These are phyloP conservation scores for Guyanaporus albipodus DNA, from an alignment of 768 basidiomycete species.

Conservation along the genomic window DNA sequence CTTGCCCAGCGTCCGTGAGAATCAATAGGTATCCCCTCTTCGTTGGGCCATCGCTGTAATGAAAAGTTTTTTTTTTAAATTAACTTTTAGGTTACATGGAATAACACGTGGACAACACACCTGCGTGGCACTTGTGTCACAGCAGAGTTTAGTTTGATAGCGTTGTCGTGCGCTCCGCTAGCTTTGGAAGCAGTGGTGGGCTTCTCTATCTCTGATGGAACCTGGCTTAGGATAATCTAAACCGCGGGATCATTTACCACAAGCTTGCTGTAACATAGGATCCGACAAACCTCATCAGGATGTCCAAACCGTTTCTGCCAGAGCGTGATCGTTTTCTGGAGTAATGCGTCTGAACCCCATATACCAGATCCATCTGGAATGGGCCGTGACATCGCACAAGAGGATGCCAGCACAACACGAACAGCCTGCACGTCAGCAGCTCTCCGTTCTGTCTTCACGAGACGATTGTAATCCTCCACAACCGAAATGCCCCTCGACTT, in stretches of 20 bases:
- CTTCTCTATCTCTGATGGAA: constrained; percentile 54
- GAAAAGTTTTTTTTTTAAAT: background rate
- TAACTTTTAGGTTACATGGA: background rate
- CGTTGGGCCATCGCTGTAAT: constrained; percentile 66
- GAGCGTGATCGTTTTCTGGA: constrained; percentile 63
- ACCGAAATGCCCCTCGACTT: constrained; percentile 84
- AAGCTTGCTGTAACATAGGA: background rate
- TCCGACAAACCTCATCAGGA: constrained; percentile 58
- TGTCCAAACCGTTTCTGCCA: constrained; percentile 87
- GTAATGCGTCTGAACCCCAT: constrained; percentile 64
- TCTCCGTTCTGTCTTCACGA: constrained; percentile 66
- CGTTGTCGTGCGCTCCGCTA: constrained; percentile 42
- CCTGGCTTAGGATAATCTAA: constrained; percentile 78
- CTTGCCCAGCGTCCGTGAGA: constrained; percentile 73
- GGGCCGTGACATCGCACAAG: constrained; percentile 42
- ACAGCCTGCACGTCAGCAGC: constrained; percentile 91
- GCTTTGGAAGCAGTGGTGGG: constrained; percentile 9
- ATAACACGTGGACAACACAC: constrained; percentile 38
- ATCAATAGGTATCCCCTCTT: constrained; percentile 84
- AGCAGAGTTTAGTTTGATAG: constrained; percentile 64
- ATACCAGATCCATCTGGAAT: constrained; percentile 46
- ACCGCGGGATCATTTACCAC: constrained; percentile 13
- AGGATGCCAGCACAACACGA: constrained; percentile 65
- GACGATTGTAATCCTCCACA: constrained; percentile 77
- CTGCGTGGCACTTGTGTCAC: constrained; percentile 71